Evolutionary conservation across 1,139 yeast genomes (phyloP).

Genomic region (Yamadazyma triangularis): DNA sequence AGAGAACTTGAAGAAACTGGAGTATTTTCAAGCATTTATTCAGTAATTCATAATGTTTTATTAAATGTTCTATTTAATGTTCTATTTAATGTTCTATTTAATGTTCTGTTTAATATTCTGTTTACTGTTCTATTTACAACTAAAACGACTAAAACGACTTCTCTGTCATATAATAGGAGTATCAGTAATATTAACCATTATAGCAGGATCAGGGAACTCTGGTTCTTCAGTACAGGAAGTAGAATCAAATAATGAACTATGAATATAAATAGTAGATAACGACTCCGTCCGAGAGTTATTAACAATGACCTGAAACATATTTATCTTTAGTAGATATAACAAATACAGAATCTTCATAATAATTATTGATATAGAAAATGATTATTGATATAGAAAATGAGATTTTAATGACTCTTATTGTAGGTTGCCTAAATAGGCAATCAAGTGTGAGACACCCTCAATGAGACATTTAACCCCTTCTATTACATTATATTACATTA

Average conservation of each 20-base stretch:
- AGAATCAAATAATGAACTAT: conserved; percentile 35
- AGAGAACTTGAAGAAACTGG: conserved; percentile 21
- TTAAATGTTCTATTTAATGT: too few species aligned
- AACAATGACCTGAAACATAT: conserved; percentile 34
- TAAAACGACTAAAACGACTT: too few species aligned
- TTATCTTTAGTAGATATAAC: conserved; percentile 34
- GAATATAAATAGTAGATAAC: conserved; percentile 27
- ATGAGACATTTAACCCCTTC: too few species aligned
- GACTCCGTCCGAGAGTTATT: conserved; percentile 32
- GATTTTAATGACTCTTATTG: too few species aligned
- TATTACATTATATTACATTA: too few species aligned
- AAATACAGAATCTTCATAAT: conserved; percentile 37
- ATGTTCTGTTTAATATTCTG: too few species aligned
- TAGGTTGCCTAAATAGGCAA: too few species aligned
- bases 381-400: too few species aligned
- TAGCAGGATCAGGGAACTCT: neutral
- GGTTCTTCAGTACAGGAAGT: conserved; percentile 7
- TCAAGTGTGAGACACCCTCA: too few species aligned
- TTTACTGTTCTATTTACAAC: neutral
- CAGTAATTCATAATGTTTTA: conserved; percentile 3
- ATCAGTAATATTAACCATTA: conserved; percentile 4
- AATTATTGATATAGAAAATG: too few species aligned
- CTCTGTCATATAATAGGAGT: conserved; percentile 3
- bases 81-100: too few species aligned
- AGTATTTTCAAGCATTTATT: conserved; percentile 24